Base-by-base conservation (phyloP, 2,329 filamentous ascomycete genomes). In the Tricladium varicosporioides region DNA sequence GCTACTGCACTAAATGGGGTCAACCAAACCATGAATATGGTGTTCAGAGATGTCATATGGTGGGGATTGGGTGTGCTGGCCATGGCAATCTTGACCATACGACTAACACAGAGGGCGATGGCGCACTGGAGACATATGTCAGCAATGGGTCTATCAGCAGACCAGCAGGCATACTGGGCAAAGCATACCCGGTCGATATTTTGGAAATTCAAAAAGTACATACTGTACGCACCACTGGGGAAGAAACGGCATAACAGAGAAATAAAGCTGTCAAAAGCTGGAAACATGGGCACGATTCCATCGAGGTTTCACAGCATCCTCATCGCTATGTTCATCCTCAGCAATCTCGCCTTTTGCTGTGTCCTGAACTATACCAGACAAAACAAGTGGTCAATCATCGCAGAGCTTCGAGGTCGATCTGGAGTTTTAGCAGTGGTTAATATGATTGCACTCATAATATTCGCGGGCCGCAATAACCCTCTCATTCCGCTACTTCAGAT, bases 401-500 rank as follows among this genome's bases (percentile, higher is more conserved):
- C 92, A 19, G 89, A 96, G 70, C 79, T 97, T 45, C 87, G 94
- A 66, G 92, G 92, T 40, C 85, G 94, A 57, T 89, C 89, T 5
- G 94, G 94, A 54, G 88, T 87, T 8, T 80, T 99, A 62, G 86
- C 92, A 4, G 80, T 92, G 10, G 82, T 96, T 67, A 99, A 97
- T 75, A 89, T 97, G 84, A 84, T 99, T 32, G 92, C 94, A 5
- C 84, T 97, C 31, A 82, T 97, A 67, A 83, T 97, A 62, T 83
- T 97, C 56, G 92, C 92, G 11, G 86, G 91, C 36, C 88, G 94
- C 70, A 97, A 97, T 78, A 99, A 97, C 75, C 91, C 91, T 8
- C 78, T 97, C 49, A 97, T 97, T 69, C 73, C 79, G 2, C 73
- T 95, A 33, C 80, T 97, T 56, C 84, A 88, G 66, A 88, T 97